phyloP scores from a whole-genome alignment of 768 basidiomycete genomes.

The Pulveroboletus ravenelii region DNA sequence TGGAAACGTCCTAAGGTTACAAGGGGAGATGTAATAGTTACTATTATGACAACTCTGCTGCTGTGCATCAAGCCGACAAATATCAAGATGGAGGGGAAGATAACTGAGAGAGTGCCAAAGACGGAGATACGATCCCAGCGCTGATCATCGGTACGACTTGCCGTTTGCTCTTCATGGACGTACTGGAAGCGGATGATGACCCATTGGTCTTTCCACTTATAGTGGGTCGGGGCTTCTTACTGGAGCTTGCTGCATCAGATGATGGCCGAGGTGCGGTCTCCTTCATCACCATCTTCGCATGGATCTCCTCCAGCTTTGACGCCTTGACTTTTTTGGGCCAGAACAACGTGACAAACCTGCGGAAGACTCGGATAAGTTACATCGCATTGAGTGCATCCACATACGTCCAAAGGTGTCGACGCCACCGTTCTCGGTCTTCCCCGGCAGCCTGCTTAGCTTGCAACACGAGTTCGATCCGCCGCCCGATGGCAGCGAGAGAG shows the following conservation, averaged over 20 bases:
- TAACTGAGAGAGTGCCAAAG: slow-evolving; percentile 21
- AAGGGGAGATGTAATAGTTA: slow-evolving; percentile 13
- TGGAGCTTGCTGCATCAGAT: slow-evolving; percentile 40
- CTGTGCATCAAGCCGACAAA: slow-evolving; percentile 22
- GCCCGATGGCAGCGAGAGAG: slow-evolving; percentile 89
- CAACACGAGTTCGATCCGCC: slow-evolving; percentile 83
- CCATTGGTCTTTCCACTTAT: slow-evolving; percentile 51
- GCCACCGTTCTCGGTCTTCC: slow-evolving; percentile 82
- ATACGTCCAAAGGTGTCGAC: slow-evolving; percentile 94
- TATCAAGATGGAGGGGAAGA: slow-evolving; percentile 17
- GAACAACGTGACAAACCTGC: slow-evolving; percentile 89
- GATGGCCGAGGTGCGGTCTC: slow-evolving; percentile 63
- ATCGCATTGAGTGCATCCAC: slow-evolving; percentile 32
- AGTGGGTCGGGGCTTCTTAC: slow-evolving; percentile 58
- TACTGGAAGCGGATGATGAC: slow-evolving; percentile 39
- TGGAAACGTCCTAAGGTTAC: slow-evolving; percentile 22
- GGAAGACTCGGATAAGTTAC: slow-evolving; percentile 4
- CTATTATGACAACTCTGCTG: slow-evolving; percentile 29
- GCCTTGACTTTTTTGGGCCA: slow-evolving; percentile 98
- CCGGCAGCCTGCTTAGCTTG: slow-evolving; percentile 71
- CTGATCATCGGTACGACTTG: slow-evolving; percentile 53
- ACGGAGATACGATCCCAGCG: slow-evolving; percentile 8
- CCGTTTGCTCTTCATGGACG: slow-evolving; percentile 51
- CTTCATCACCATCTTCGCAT: slow-evolving; percentile 93
- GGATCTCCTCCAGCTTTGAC: slow-evolving; percentile 89